phyloP scores from a whole-genome alignment of 371 early-diverging fungal genomes.

The Quaeritorhiza haematococci region DNA sequence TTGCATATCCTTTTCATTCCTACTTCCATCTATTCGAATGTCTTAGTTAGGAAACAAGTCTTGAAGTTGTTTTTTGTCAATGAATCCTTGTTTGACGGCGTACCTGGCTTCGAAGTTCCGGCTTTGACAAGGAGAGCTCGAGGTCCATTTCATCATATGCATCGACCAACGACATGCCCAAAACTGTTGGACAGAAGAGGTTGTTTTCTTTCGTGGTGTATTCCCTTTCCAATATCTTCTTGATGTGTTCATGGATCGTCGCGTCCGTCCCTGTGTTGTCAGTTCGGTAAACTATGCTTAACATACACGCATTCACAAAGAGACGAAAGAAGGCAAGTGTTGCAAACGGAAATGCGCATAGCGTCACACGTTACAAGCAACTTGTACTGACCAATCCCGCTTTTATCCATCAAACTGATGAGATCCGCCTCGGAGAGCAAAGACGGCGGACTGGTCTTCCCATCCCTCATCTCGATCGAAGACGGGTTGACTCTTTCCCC shows the following conservation, averaged over 20 bases:
- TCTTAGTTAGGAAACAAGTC: not conserved
- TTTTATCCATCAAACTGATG: slow-evolving; percentile 94
- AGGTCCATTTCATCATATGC: slow-evolving; percentile 88
- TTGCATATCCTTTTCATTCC: slow-evolving; percentile 65
- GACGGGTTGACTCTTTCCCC: slow-evolving; percentile 72
- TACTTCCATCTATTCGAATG: slow-evolving; percentile 54
- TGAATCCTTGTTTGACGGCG: not conserved
- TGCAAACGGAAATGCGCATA: not conserved
- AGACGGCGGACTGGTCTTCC: slow-evolving; percentile 76
- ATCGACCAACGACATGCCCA: slow-evolving; percentile 89
- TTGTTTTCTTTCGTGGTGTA: slow-evolving; percentile 74
- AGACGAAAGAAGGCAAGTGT: slow-evolving; percentile 2
- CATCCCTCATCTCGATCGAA: slow-evolving; percentile 56
- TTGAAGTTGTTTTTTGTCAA: not conserved
- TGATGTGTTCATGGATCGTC: slow-evolving; percentile 98
- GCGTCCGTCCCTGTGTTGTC: slow-evolving; percentile 88
- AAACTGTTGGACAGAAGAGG: slow-evolving; percentile 76
- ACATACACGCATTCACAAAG: not conserved
- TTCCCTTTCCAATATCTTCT: slow-evolving; percentile 86
- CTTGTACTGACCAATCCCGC: slow-evolving; percentile 79
- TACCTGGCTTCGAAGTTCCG: slow-evolving; percentile 75
- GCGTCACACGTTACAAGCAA: not conserved
- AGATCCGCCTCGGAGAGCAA: slow-evolving; percentile 91
- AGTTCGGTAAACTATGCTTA: not conserved
- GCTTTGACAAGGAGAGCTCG: slow-evolving; percentile 77